Evolutionary conservation across 2,329 filamentous ascomycete genomes (phyloP).

Genomic region (Aspergillus clavatus): DNA sequence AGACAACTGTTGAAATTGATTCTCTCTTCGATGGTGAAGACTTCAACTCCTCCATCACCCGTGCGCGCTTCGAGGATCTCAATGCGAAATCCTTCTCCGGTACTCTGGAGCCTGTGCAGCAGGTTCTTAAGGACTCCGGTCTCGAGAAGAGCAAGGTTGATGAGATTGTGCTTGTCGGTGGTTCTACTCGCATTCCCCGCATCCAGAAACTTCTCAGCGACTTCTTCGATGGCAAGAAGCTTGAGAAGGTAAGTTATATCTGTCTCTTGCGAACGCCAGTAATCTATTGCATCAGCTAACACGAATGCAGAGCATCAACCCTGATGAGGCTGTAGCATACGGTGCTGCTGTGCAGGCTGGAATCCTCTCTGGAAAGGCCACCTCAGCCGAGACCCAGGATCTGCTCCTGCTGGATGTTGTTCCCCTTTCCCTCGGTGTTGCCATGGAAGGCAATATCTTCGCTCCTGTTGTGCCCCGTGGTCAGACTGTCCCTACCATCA

Average conservation of each 20-base stretch:
- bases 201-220: slow-evolving; percentile 99
- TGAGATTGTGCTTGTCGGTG: slow-evolving; percentile 98
- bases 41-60: slow-evolving; percentile 94
- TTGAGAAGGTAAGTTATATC: slow-evolving; percentile 65
- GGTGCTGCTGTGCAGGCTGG: slow-evolving; percentile 98
- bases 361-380: slow-evolving; percentile 97
- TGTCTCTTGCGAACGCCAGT: not conserved
- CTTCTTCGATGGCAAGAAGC: slow-evolving; percentile 99
- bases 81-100: slow-evolving; percentile 93
- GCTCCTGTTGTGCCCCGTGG: slow-evolving; percentile 84
- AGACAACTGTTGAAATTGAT: slow-evolving; percentile 98
- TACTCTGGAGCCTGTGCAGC: slow-evolving; percentile 90
- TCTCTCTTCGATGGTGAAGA: slow-evolving; percentile 97
- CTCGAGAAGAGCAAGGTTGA: slow-evolving; percentile 90
- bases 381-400: slow-evolving; percentile 87
- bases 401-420: slow-evolving; percentile 94
- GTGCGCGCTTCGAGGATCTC: slow-evolving; percentile 97
- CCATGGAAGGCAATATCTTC: slow-evolving; percentile 99
- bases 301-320: slow-evolving; percentile 73
- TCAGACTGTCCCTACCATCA: slow-evolving; percentile 70
- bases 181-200: slow-evolving; percentile 95
- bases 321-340: slow-evolving; percentile 97
- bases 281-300: not conserved
- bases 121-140: slow-evolving; percentile 88
- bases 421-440: slow-evolving; percentile 94